Evolutionary conservation across 75 land plant species (phyloP), one percentile per base, ranked within the genome.

Genomic region (Pinus tabuliformis): DNA sequence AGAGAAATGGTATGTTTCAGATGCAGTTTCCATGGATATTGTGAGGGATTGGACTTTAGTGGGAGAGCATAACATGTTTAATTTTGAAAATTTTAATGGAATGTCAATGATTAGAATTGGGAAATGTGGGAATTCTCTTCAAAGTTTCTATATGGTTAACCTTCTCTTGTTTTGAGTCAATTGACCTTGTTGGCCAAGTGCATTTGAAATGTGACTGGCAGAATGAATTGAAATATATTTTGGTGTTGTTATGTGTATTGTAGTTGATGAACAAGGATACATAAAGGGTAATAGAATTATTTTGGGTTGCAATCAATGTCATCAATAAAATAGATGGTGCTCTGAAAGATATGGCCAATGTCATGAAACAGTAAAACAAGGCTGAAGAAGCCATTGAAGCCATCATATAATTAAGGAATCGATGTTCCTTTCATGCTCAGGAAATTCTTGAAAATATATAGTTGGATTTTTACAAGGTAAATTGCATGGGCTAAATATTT

Each of bases 311-410:
- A 11, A 96, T 96, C 68, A 96, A 93, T 76, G 94, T 94, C 1
- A 97, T 94, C 4, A 97, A 96, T 68, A 68, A 97, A 73, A 97
- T 96, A 3, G 99, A 96, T 61, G 93, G 99, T 80, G 99, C 99
- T 21, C 80, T 96, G 59, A 96, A 96, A 76, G 99, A 96, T 72
- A 96, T 96, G 99, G 99, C 99, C 3, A 93, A 91, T 70, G 99
- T 93, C 16, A 93, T 96, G 99, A 96, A 96, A 86, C 99, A 96
- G 77, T 97, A 91, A 82, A 93, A 91, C 73, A 73, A 97, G 63
- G 86, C 99, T 2, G 94, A 96, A 62, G 99, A 96, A 78, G 99
- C 99, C 56, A 93, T 96, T 75, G 97, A 96, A 73, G 99, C 99
- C 2, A 96, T 96, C 78, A 96, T 93, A 79, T 93, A 94, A 28